Evolutionary conservation across 129 eudicot genomes (phyloP), one percentile per base, ranked within the genome.

Genomic region (Smallanthus sonchifolius): DNA sequence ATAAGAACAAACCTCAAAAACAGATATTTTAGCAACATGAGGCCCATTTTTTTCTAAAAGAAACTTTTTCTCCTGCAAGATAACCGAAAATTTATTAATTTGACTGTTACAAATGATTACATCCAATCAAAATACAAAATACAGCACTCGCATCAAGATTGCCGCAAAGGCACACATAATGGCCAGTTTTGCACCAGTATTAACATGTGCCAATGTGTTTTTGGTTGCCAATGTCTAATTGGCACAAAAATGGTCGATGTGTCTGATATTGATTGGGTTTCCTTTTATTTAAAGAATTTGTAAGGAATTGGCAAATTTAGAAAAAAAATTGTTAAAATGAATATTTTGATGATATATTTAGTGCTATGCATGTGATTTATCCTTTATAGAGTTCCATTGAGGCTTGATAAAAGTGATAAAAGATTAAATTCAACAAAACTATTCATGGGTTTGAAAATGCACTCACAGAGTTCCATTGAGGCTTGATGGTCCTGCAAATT

Each of bases 381-480:
- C 1, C 30, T 24, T 24, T 24, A 24, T n/a, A n/a, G n/a, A n/a
- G n/a, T n/a, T n/a, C n/a, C n/a, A n/a, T n/a, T n/a, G n/a, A n/a
- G n/a, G n/a, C n/a, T n/a, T n/a, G n/a, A n/a, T n/a, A n/a, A n/a
- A 75, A 65, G 24, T 7, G 34, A 51, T 65, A 65, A 65, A 49
- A 35, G 79, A 60, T 52, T 34, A 19, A 59, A 57, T 65, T 17
- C 45, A 74, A 69, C 74, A 51, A 36, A 70, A 35, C 65, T 15
- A 36, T 38, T 15, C 15, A 65, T 17, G 60, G 32, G 28, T 54
- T 54, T 17, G 32, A 61, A 69, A 70, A 61, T 36, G 40, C 45
- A 87, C 98, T 92, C 73, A 92, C 98, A 44, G 96, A 86, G 76
- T 90, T 92, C 98, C 98, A 92, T 68, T 65, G 75, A 54, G 98